Evolutionary conservation across 257 asterid species (phyloP).

Genomic region (Solanum raphanifolium): DNA sequence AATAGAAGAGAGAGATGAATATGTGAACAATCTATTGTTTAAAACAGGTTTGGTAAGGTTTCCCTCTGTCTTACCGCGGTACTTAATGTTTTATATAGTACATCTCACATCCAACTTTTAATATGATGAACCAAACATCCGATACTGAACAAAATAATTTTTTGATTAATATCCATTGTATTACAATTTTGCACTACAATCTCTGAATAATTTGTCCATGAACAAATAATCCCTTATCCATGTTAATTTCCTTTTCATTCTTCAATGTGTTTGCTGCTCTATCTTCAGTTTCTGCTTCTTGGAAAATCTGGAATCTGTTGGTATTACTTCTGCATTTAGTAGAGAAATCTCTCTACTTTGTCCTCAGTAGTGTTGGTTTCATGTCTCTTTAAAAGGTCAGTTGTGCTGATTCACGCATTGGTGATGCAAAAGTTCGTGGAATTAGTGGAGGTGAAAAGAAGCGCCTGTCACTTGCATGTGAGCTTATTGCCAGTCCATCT

Average conservation of each 20-base stretch:
- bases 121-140: background rate
- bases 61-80: background rate
- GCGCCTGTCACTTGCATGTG: constrained; percentile 87
- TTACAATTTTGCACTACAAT: background rate
- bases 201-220: background rate
- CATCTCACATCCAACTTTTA: background rate
- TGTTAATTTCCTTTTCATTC: background rate
- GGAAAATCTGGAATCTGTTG: background rate
- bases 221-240: background rate
- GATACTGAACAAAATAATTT: background rate
- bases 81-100: background rate
- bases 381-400: constrained; percentile 46
- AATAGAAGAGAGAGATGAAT: constrained; percentile 67
- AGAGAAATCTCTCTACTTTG: background rate
- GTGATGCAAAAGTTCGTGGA: constrained; percentile 96
- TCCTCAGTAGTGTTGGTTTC: constrained; percentile 7
- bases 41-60: constrained; percentile 76
- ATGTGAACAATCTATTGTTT: constrained; percentile 62
- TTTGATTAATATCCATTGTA: background rate
- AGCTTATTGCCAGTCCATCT: constrained; percentile 98
- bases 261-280: background rate
- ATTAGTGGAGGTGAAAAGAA: constrained; percentile 98
- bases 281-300: background rate
- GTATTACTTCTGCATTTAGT: background rate
- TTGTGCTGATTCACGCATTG: constrained; percentile 94